Base-by-base conservation (phyloP, 208 protist genomes). In the Acanthamoeba royreba region DNA sequence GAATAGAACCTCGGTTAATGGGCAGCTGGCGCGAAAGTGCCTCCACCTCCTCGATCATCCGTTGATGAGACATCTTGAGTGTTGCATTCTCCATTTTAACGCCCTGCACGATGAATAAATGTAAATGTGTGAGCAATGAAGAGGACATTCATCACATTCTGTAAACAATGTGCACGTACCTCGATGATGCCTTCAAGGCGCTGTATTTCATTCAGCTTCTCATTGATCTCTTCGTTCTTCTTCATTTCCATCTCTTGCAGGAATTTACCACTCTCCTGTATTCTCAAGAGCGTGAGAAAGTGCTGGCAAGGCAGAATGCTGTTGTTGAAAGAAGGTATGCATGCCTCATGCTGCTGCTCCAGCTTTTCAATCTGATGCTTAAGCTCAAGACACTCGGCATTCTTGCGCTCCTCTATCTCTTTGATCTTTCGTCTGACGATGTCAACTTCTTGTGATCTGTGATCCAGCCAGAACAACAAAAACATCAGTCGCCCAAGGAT, bases 1-100 rank as follows among this genome's bases (percentile, higher is more conserved):
- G 66, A n/a, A 79, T 79, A 8, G 66, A 13, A 1, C 38, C 45
- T 1, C 49, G 43, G 45, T 88, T 61, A 46, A 88, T n/a, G 38
- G 79, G 79, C 79, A 88, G 79, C 79, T 63, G 79, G 13, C 79
- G 33, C n/a, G 79, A 88, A 25, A 88, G 79, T 46, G 43, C 28
- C 49, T 88, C 79, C 47, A 88, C 79, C 33, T 88, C 47, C 31
- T 88, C 79, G 45, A 88, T 88, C 79, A 88, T 88, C 47, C 49
- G 79, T 46, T 88, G 47, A 40, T 88, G 49, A n/a, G 79, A 88
- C 47, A 88, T 88, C 79, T 88, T 88, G 42, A 88, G 79, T n/a
- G 79, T 88, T 13, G 79, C 43, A 8, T 88, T 88, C 79, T 88
- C 79, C 79, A 61, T 88, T 53, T 88, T 88, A n/a, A 88, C 47